Percentiles rank a stretch among this genome's conserved stretches.
phyloP scores from a whole-genome alignment of 768 basidiomycete species.

The Panaeolus cyanescens region DNA sequence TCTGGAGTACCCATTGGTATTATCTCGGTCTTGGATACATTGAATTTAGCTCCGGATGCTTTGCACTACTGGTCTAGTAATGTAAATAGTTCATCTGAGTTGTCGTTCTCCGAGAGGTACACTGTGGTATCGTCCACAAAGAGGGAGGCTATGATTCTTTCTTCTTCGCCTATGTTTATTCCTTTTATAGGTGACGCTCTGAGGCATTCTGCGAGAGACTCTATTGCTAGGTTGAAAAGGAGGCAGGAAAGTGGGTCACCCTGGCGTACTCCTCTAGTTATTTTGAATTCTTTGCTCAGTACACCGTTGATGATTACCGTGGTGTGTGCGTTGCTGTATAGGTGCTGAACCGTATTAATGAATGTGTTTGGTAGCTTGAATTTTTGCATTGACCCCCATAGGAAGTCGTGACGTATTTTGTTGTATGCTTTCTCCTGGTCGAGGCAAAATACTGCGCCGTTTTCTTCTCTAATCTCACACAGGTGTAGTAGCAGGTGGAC shows the following conservation, averaged over 20 bases:
- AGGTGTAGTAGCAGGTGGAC: conserved; percentile 23
- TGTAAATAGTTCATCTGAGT: conserved; percentile 15
- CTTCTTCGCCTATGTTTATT: conserved; percentile 15
- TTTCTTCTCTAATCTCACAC: conserved; percentile 18
- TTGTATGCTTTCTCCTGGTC: conserved; percentile 47
- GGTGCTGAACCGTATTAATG: conserved; percentile 24
- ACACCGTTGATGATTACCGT: conserved; percentile 33
- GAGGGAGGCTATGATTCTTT: conserved; percentile 28
- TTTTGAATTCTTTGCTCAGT: conserved; percentile 20
- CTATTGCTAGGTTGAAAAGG: too few relatives aligned
- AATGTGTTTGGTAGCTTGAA: conserved; percentile 24
- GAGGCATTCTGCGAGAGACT: too few relatives aligned
- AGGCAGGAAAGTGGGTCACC: conserved; percentile 38
- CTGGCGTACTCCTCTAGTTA: conserved; percentile 32
- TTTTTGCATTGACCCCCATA: conserved; percentile 21
- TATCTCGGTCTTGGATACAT: conserved; percentile 38
- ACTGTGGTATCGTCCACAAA: conserved; percentile 47
- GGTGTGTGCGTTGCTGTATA: conserved; percentile 28
- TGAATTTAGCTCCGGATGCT: too few relatives aligned
- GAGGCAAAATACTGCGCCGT: conserved; percentile 27
- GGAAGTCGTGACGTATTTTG: conserved; percentile 36
- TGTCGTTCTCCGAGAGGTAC: conserved; percentile 27
- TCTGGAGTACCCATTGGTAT: conserved; percentile 29
- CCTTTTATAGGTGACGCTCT: conserved; percentile 30
- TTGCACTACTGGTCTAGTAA: conserved; percentile 39